phyloP scores from a whole-genome alignment of 73 alveolate species.

The Stentor roeselii region DNA sequence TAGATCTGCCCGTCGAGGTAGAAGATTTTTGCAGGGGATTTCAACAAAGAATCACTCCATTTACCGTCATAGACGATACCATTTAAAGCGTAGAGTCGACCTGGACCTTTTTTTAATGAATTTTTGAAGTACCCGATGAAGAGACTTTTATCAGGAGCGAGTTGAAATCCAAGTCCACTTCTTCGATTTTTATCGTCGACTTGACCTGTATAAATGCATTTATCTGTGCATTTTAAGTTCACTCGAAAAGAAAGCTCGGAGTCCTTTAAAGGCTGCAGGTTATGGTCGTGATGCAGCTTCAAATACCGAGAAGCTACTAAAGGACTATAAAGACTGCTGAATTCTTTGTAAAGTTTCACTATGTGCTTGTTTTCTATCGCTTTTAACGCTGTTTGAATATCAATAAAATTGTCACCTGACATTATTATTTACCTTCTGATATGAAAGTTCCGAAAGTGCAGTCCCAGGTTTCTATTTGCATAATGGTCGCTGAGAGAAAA shows the following conservation, averaged over 20 bases:
- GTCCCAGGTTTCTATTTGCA: too few relatives aligned
- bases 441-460: too few relatives aligned
- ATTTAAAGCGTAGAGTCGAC: neutral
- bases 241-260: neutral
- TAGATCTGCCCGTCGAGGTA: neutral
- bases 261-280: neutral
- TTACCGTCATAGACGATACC: conserved; percentile 25
- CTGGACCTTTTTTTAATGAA: neutral
- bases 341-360: neutral
- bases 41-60: neutral
- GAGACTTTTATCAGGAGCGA: neutral
- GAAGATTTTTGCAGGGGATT: neutral
- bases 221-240: conserved; percentile 1
- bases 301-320: neutral
- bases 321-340: neutral
- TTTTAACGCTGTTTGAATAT: too few relatives aligned
- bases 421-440: too few relatives aligned
- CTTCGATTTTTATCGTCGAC: conserved; percentile 23
- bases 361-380: neutral
- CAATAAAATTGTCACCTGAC: too few relatives aligned
- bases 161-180: neutral
- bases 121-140: neutral
- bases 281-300: neutral
- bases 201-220: conserved; percentile 2
- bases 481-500: too few relatives aligned